Conservation (phyloP, 345 rosid genomes). For the Geranium rotundifolium region DNA sequence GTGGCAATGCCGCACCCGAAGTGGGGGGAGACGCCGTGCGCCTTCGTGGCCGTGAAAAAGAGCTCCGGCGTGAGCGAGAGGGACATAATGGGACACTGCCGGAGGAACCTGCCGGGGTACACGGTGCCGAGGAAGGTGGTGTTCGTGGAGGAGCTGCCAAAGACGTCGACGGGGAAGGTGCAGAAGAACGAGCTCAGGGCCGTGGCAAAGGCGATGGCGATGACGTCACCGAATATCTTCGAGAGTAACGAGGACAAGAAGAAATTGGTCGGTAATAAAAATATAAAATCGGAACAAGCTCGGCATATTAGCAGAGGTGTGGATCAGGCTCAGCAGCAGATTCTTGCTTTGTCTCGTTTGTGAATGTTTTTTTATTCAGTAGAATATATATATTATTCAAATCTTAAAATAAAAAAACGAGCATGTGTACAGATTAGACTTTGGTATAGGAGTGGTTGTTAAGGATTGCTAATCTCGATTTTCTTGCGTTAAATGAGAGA, state of each 20-base stretch:
- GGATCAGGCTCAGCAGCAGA: neutral
- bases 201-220: conserved; percentile 21
- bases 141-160: conserved; percentile 33
- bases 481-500: no score
- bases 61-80: conserved; percentile 13
- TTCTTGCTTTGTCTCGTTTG: conserved; percentile 6
- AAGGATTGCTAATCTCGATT: no score
- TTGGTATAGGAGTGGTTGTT: no score
- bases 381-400: no score
- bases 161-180: conserved; percentile 44
- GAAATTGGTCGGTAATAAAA: no score
- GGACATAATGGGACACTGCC: conserved; percentile 30
- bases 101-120: conserved; percentile 34
- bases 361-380: neutral
- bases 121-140: conserved; percentile 47
- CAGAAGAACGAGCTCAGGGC: conserved; percentile 35
- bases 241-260: neutral
- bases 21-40: conserved; percentile 59
- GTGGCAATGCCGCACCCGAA: conserved; percentile 49
- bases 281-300: no score
- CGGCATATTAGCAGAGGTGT: neutral
- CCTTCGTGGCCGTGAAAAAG: conserved; percentile 26
- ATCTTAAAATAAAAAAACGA: no score
- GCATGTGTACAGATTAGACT: neutral
- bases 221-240: neutral